A percentile compares a stretch with the other conserved stretches of the same genome.
Evolutionary conservation across 768 basidiomycete genomes (phyloP).

Genomic region (Psilocybe subaeruginosa): DNA sequence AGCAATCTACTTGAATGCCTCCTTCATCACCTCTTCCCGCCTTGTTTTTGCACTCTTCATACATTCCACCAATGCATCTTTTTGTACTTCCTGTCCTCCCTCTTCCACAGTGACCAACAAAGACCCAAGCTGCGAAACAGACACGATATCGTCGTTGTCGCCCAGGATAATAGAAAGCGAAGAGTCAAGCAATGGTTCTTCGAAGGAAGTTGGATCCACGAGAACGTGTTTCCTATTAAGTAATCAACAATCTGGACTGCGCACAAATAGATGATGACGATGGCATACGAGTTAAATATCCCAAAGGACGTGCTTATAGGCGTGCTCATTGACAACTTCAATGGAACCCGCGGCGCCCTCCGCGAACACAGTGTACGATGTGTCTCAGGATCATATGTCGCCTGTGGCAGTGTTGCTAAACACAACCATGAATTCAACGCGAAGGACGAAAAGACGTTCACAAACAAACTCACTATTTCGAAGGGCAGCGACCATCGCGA

Average conservation of each 20-base stretch:
- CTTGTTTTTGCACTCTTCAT: conserved; percentile 36
- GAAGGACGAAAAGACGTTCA: background rate
- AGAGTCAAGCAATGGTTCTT: conserved; percentile 83
- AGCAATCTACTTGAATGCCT: conserved; percentile 6
- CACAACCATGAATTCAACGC: background rate
- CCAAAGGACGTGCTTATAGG: conserved; percentile 72
- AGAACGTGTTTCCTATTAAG: conserved; percentile 60
- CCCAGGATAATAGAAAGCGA: conserved; percentile 66
- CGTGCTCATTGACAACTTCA: conserved; percentile 41
- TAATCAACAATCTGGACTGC: background rate
- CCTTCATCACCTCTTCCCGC: conserved; percentile 13
- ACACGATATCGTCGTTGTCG: conserved; percentile 48
- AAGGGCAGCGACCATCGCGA: conserved; percentile 88
- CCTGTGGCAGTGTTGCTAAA: conserved; percentile 71
- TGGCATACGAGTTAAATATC: conserved; percentile 75
- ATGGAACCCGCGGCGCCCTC: conserved; percentile 38
- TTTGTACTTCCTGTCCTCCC: conserved; percentile 23
- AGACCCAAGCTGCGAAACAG: conserved; percentile 59
- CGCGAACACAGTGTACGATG: conserved; percentile 66
- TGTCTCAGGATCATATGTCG: conserved; percentile 70
- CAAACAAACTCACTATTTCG: conserved; percentile 66
- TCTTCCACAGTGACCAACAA: conserved; percentile 14
- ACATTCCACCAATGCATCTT: conserved; percentile 39
- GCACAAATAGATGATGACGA: background rate
- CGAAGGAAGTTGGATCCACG: conserved; percentile 88